These are phyloP conservation scores for Penicillium sp. DNA, from an alignment of 2,329 filamentous ascomycete genomes.

Conservation along the genomic window DNA sequence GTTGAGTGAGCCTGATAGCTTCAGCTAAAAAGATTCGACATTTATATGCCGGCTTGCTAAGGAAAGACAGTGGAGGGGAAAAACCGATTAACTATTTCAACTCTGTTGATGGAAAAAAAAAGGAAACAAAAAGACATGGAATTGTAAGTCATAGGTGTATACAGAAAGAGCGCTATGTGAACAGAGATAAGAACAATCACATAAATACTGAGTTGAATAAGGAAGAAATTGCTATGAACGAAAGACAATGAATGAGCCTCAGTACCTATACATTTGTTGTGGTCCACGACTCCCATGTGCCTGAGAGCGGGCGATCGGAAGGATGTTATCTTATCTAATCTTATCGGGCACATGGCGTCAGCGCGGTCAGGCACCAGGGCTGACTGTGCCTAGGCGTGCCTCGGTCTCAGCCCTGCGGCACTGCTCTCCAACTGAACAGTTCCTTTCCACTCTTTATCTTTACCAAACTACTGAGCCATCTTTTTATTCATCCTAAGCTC, in stretches of 20 bases:
- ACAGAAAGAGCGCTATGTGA: too few relatives aligned
- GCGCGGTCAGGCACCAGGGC: background rate
- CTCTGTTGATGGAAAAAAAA: too few relatives aligned
- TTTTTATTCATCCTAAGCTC: background rate
- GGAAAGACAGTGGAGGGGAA: background rate
- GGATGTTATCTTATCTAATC: constrained; percentile 3
- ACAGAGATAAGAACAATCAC: too few relatives aligned
- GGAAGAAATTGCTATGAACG: too few relatives aligned
- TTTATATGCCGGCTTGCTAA: background rate
- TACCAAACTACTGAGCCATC: background rate
- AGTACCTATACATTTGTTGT: too few relatives aligned
- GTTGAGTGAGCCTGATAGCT: background rate
- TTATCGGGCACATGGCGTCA: background rate
- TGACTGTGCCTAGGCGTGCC: background rate
- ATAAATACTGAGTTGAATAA: too few relatives aligned
- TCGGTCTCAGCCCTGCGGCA: background rate
- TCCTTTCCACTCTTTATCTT: background rate
- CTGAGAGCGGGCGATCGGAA: too few relatives aligned
- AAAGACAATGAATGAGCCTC: too few relatives aligned
- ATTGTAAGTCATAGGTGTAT: too few relatives aligned
- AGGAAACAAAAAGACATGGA: too few relatives aligned
- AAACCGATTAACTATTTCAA: too few relatives aligned
- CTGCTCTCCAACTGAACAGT: background rate
- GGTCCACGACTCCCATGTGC: too few relatives aligned
- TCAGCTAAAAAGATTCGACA: background rate